Evolutionary conservation across 345 rosid genomes (phyloP).

Genomic region (Mercurialis annua): DNA sequence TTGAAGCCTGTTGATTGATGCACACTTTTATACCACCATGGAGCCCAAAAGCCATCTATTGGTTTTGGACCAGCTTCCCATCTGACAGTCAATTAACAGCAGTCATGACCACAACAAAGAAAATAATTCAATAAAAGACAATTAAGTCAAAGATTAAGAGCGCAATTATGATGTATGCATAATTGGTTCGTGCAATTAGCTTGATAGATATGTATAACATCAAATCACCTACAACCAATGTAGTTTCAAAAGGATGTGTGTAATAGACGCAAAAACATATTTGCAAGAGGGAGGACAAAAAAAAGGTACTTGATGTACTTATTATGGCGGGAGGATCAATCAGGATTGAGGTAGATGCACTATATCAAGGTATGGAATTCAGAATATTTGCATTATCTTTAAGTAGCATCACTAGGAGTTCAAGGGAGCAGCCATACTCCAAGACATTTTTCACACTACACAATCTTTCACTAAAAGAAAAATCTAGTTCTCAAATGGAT

Average conservation of each 20-base stretch:
- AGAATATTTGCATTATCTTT: background rate
- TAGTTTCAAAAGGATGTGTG: background rate
- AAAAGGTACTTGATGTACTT: background rate
- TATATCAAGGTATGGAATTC: background rate
- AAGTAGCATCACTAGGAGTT: background rate
- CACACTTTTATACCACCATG: conserved; percentile 77
- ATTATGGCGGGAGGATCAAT: background rate
- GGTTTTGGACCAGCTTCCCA: conserved; percentile 94
- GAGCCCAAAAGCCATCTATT: conserved; percentile 81
- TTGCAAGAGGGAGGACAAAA: background rate
- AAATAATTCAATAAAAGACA: conserved; percentile 1
- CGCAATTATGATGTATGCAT: background rate
- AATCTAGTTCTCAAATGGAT: background rate
- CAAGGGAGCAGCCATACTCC: background rate
- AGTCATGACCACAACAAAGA: conserved; percentile 9
- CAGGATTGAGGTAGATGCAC: background rate
- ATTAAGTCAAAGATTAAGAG: background rate
- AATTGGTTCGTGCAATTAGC: background rate
- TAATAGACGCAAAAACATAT: background rate
- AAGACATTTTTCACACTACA: background rate
- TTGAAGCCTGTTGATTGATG: conserved; percentile 60
- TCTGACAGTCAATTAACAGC: conserved; percentile 34
- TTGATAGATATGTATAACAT: background rate
- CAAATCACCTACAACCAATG: background rate
- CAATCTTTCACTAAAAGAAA: background rate